A percentile compares a stretch with the other conserved stretches of the same genome.
These are phyloP conservation scores for Pseudomonodictys pantanalensis DNA, from an alignment of 495 filamentous ascomycete species.

Conservation along the genomic window DNA sequence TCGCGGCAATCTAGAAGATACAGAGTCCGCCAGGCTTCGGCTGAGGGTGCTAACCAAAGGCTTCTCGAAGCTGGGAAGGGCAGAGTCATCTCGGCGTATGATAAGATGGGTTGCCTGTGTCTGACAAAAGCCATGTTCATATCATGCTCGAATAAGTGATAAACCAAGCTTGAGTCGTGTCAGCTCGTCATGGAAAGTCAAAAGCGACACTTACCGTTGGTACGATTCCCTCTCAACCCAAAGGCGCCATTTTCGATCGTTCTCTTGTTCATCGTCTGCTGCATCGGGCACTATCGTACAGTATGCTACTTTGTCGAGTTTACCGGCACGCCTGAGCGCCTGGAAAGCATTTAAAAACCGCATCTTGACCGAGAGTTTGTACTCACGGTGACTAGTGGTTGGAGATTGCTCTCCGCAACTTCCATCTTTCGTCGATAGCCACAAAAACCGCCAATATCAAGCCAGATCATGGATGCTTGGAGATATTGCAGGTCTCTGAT, in stretches of 20 bases:
- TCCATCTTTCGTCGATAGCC: slow-evolving; percentile 6
- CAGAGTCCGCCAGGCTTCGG: background rate
- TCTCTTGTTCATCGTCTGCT: background rate
- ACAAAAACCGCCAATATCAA: slow-evolving; percentile 6
- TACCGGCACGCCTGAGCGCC: slow-evolving; percentile 7
- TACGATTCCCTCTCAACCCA: slow-evolving; percentile 2
- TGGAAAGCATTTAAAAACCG: background rate
- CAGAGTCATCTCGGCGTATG: slow-evolving; percentile 7
- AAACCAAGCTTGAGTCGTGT: slow-evolving; percentile 1
- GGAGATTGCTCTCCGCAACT: slow-evolving; percentile 7
- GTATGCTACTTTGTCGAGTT: slow-evolving; percentile 2
- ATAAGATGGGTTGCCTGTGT: background rate
- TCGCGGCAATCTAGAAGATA: background rate
- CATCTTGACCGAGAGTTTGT: background rate
- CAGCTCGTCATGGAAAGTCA: background rate
- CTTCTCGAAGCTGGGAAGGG: background rate
- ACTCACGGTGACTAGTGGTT: slow-evolving; percentile 2
- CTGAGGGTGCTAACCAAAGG: background rate
- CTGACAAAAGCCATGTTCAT: slow-evolving; percentile 6
- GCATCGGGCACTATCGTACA: background rate
- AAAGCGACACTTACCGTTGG: background rate
- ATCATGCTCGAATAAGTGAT: slow-evolving; percentile 5
- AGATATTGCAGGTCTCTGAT: slow-evolving; percentile 4
- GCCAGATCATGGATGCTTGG: slow-evolving; percentile 6
- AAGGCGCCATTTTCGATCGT: background rate